A percentile compares a stretch with the other conserved stretches of the same genome.
These are phyloP conservation scores for Pulveroboletus sp. DNA, from an alignment of 768 basidiomycete genomes.

Conservation along the genomic window DNA sequence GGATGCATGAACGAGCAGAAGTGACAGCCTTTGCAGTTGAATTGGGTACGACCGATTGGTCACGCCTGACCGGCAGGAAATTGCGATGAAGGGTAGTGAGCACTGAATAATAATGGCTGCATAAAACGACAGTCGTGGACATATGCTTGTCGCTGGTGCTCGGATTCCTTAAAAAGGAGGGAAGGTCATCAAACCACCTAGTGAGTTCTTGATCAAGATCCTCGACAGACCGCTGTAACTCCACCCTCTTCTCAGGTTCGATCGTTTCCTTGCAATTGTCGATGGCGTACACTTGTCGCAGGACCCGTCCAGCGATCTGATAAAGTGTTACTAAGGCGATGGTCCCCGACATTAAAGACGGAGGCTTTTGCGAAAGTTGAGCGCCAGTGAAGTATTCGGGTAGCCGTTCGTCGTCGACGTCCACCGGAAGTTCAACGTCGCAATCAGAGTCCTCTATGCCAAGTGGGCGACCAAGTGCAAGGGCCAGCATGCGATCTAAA, in stretches of 20 bases:
- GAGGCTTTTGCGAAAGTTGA: constrained; percentile 47
- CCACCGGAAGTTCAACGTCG: constrained; percentile 80
- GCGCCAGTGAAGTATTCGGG: constrained; percentile 68
- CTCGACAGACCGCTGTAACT: constrained; percentile 77
- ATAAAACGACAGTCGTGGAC: constrained; percentile 80
- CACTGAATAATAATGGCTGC: constrained; percentile 86
- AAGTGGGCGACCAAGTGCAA: constrained; percentile 83
- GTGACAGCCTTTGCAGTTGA: constrained; percentile 79
- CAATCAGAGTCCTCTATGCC: constrained; percentile 88
- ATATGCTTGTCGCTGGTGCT: constrained; percentile 74
- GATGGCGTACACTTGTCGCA: constrained; percentile 78
- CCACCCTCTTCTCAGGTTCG: constrained; percentile 67
- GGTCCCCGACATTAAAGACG: constrained; percentile 78
- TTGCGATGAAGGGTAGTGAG: constrained; percentile 86
- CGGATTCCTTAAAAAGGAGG: constrained; percentile 67
- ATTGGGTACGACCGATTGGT: constrained; percentile 60
- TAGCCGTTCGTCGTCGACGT: constrained; percentile 76
- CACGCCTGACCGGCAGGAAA: constrained; percentile 74
- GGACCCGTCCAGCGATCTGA: constrained; percentile 77
- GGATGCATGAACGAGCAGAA: constrained; percentile 81
- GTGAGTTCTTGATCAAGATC: constrained; percentile 69
- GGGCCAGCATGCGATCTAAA: constrained; percentile 87
- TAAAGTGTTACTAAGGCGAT: constrained; percentile 73
- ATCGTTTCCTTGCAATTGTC: constrained; percentile 71
- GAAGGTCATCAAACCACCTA: constrained; percentile 81